phyloP scores from a whole-genome alignment of 1,284 basidiomycete genomes.

The Golubevia sp. region DNA sequence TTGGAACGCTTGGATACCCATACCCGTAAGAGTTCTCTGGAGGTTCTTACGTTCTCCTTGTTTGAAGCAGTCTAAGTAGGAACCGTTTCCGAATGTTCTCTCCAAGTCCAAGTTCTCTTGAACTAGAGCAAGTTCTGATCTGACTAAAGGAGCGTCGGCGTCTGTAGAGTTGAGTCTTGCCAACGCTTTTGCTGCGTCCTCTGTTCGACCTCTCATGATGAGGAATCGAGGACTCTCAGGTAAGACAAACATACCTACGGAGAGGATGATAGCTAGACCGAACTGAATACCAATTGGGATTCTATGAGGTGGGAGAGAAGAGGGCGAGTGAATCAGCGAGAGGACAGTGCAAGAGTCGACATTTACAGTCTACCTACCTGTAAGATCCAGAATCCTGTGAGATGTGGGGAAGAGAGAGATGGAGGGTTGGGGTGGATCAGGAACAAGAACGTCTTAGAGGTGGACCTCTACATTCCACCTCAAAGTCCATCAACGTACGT shows the following conservation, averaged over 20 bases:
- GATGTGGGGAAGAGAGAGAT: too few relatives aligned
- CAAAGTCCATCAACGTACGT: too few relatives aligned
- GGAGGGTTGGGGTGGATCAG: too few relatives aligned
- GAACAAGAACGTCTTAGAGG: too few relatives aligned
- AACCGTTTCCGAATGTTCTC: constrained; percentile 48
- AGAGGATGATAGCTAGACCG: constrained; percentile 25
- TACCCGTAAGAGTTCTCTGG: constrained; percentile 76
- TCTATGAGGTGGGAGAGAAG: constrained; percentile 63
- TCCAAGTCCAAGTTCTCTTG: constrained; percentile 53
- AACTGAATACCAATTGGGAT: constrained; percentile 77
- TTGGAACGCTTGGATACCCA: constrained; percentile 67
- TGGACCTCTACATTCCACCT: too few relatives aligned
- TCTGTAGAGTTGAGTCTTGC: constrained; percentile 67
- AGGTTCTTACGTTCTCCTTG: constrained; percentile 68
- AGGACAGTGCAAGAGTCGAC: too few relatives aligned
- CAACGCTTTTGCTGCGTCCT: constrained; percentile 69
- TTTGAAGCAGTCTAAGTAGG: constrained; percentile 62
- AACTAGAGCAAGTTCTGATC: constrained; percentile 45
- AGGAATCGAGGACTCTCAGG: constrained; percentile 68
- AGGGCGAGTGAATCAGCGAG: too few relatives aligned
- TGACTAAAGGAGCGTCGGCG: constrained; percentile 63
- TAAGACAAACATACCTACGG: constrained; percentile 61
- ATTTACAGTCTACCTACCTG: too few relatives aligned
- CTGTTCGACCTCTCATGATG: constrained; percentile 33
- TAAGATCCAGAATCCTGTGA: too few relatives aligned